These are phyloP conservation scores for Heritiera littoralis DNA, from an alignment of 345 rosid genomes.

Conservation along the genomic window DNA sequence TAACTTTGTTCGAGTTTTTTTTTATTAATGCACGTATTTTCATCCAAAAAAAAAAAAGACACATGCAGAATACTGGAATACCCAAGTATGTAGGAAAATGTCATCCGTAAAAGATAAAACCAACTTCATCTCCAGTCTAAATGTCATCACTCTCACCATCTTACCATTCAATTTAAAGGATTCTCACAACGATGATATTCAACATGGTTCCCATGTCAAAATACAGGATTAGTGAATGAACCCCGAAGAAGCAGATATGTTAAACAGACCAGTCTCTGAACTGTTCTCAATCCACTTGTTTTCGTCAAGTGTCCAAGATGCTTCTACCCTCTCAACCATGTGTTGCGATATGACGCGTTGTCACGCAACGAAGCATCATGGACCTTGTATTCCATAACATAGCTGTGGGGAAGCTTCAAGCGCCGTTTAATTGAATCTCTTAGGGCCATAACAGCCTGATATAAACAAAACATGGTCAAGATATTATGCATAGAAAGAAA, in stretches of 20 bases:
- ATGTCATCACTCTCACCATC: background rate
- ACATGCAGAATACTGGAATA: background rate
- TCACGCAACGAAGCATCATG: constrained; percentile 93
- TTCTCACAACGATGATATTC: background rate
- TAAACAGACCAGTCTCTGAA: background rate
- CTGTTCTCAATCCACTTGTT: background rate
- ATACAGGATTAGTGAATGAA: background rate
- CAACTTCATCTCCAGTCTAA: background rate
- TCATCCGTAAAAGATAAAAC: background rate
- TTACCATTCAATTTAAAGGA: background rate
- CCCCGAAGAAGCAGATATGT: background rate
- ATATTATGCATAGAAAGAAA: background rate
- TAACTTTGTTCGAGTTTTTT: no score
- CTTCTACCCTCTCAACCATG: constrained; percentile 89
- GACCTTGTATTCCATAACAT: constrained; percentile 97
- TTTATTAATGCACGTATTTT: no score
- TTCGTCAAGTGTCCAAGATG: background rate
- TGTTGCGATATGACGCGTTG: constrained; percentile 88
- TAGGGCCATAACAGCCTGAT: constrained; percentile 87
- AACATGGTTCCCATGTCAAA: constrained; percentile 12
- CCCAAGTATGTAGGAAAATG: no score
- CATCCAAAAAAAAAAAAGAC: no score
- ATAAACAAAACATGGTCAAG: background rate
- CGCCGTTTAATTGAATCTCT: constrained; percentile 86
- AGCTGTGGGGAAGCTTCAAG: constrained; percentile 82